Percentiles rank a stretch among this genome's conserved stretches.
Conservation (phyloP, 306 rosid genomes). For the Cotoneaster glaucophyllus region DNA sequence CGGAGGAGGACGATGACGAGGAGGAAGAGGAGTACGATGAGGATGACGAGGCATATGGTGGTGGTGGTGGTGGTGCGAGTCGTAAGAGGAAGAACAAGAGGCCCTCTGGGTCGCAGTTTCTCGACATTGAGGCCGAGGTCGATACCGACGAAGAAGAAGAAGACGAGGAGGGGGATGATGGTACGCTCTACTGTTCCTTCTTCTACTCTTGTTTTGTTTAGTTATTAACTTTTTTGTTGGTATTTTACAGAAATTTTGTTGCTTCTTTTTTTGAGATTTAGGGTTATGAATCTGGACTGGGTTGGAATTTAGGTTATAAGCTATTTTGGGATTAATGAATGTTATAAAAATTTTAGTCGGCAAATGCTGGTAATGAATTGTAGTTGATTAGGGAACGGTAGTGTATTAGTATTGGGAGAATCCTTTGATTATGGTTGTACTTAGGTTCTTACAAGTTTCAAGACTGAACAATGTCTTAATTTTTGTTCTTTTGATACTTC, state of each 20-base stretch:
- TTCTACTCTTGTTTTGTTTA: background rate
- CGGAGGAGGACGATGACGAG: constrained; percentile 82
- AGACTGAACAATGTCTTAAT: background rate
- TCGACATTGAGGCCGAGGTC: constrained; percentile 73
- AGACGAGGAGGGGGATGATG: constrained; percentile 89
- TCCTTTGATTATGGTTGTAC: background rate
- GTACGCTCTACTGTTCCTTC: constrained; percentile 24
- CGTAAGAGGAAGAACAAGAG: constrained; percentile 38
- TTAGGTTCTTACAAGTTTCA: background rate
- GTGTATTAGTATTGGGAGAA: background rate
- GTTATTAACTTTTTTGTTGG: background rate
- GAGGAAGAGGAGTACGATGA: constrained; percentile 58
- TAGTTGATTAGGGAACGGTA: background rate
- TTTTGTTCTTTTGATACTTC: background rate
- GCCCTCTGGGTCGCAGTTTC: constrained; percentile 45
- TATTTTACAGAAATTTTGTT: background rate
- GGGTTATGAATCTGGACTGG: background rate
- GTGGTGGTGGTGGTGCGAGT: constrained; percentile 19
- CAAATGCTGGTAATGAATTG: background rate
- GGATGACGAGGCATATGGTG: constrained; percentile 31
- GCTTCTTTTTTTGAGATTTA: background rate
- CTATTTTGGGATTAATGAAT: background rate
- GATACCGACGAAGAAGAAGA: constrained; percentile 86
- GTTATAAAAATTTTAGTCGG: background rate
- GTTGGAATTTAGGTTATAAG: background rate